Evolutionary conservation across 805 yeast species (phyloP).

Genomic region (Pichia sporocuriosa): DNA sequence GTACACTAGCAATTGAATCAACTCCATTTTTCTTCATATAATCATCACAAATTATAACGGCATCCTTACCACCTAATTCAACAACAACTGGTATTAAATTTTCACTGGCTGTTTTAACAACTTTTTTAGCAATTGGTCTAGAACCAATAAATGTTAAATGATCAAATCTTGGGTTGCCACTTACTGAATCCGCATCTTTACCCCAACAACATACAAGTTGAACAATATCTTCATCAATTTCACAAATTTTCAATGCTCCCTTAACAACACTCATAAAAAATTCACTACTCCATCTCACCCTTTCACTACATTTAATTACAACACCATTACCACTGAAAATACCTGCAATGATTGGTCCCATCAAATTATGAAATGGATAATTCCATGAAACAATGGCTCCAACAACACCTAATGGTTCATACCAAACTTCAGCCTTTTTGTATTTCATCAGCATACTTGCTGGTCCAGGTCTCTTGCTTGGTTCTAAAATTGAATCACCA

Average conservation of each 20-base stretch:
- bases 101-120: constrained; percentile 73
- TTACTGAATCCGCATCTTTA: constrained; percentile 82
- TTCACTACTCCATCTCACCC: constrained; percentile 90
- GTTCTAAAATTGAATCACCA: constrained; percentile 66
- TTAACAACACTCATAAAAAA: constrained; percentile 69
- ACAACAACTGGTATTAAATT: constrained; percentile 92
- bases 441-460: constrained; percentile 78
- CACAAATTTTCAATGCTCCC: constrained; percentile 65
- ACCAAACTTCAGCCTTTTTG: constrained; percentile 88
- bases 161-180: constrained; percentile 72
- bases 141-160: constrained; percentile 96
- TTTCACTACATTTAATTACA: constrained; percentile 90
- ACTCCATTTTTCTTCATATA: constrained; percentile 43
- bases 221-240: constrained; percentile 72
- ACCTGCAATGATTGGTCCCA: constrained; percentile 90
- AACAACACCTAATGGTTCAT: constrained; percentile 87
- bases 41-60: constrained; percentile 81
- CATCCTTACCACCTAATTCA: constrained; percentile 96
- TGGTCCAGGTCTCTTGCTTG: constrained; percentile 81
- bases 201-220: constrained; percentile 80
- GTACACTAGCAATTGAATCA: constrained; percentile 59
- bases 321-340: constrained; percentile 88
- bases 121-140: constrained; percentile 88
- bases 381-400: constrained; percentile 95
- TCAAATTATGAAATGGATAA: constrained; percentile 88